Percentiles rank a stretch among this genome's conserved stretches.
phyloP scores from a whole-genome alignment of 1,284 basidiomycete species.

The Marasmius fiardii region DNA sequence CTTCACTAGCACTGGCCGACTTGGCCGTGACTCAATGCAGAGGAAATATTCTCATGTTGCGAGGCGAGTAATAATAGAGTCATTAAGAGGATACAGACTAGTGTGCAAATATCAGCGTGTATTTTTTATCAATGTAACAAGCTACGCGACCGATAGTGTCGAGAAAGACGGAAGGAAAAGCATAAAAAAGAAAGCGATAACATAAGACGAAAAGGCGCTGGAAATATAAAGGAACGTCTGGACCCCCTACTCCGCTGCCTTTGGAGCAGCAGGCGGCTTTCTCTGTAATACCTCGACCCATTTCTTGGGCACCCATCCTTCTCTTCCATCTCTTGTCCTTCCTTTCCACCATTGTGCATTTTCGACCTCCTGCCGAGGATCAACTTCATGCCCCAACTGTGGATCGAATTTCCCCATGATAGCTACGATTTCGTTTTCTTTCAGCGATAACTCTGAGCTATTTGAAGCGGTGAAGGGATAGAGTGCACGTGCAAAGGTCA shows the following conservation, averaged over 20 bases:
- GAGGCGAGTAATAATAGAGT: no score
- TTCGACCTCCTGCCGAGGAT: conserved; percentile 70
- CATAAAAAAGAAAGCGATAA: not conserved
- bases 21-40: no score
- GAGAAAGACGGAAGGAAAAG: not conserved
- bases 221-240: not conserved
- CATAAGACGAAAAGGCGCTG: not conserved
- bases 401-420: conserved; percentile 84
- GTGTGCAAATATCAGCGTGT: no score
- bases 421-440: conserved; percentile 93
- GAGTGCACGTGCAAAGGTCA: conserved; percentile 87
- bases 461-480: conserved; percentile 79
- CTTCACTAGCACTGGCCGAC: no score
- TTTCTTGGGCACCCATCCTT: conserved; percentile 96
- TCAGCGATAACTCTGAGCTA: conserved; percentile 77
- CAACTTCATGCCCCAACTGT: conserved; percentile 62
- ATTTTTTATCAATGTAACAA: no score
- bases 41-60: no score
- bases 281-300: conserved; percentile 64
- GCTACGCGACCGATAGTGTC: no score
- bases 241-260: not conserved
- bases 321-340: conserved; percentile 87
- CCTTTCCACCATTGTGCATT: conserved; percentile 93
- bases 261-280: not conserved
- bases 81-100: no score